Base-by-base conservation (phyloP, 2,329 filamentous ascomycete genomes). In the Trichophaea hybrida region DNA sequence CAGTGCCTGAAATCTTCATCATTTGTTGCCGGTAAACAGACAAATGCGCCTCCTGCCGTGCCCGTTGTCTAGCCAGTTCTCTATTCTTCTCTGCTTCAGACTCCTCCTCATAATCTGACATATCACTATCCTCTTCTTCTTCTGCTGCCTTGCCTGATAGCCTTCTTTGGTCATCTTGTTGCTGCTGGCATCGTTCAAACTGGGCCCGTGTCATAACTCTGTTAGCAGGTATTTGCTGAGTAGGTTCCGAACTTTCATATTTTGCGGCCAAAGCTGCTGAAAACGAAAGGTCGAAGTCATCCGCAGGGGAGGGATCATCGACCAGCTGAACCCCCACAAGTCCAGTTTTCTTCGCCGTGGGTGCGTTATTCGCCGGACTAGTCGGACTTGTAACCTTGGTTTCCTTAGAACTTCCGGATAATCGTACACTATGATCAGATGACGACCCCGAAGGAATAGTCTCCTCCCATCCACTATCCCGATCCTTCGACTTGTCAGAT, bases 161-260 rank as follows among this genome's bases (percentile, higher is more conserved):
- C 57, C 78, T 76, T n/a, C 81, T 77, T 65, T 83, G 83, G 68
- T 87, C 84, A 69, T 93, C 85, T 61, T 77, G 74, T 60, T 79
- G 75, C 68, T 84, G 79, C 63, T 83, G 80, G 68, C 90, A 91
- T 65, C 80, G 80, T 70, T 95, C 88, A 66, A 94, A 95, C 70
- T 95, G 82, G 8, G 84, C 86, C 0, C 85, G 85, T 1, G 89
- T 95, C 87, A 95, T 94, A 63, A 93, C 85, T 72, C 93, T 93
- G 70, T 80, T 85, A 10, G 55, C 17, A 24, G 31, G 15, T 24
- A 24, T 50, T 34, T 57, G 15, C 17, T 76, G 75, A 6, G 77
- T 67, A 54, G 66, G 66, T 15, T 72, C 62, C 4, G 63, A 70
- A 35, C 74, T 70, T 59, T 76, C 74, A 59, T 74, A 76, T 58